phyloP scores from a whole-genome alignment of 139 green algal genomes.

The Haematococcus lacustris region DNA sequence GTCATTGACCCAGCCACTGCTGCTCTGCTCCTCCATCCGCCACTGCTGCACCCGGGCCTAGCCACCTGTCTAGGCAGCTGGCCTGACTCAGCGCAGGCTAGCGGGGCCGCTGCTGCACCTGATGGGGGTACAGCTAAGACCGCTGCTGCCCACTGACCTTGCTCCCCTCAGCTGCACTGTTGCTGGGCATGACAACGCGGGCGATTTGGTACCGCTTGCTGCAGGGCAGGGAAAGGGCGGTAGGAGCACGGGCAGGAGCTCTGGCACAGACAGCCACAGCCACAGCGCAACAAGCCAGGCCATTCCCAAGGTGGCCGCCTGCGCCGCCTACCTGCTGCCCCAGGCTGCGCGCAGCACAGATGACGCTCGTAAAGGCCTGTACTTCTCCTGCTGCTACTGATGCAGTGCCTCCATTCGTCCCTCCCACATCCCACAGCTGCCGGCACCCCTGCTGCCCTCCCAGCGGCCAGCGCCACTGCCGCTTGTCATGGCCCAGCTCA shows the following conservation, averaged over 20 bases:
- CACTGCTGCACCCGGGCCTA: background rate
- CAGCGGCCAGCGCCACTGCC: background rate
- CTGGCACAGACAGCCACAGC: background rate
- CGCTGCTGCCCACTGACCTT: background rate
- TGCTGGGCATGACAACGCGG: background rate
- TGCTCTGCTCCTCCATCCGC: too few relatives aligned
- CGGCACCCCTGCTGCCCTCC: background rate
- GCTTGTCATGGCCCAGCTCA: too few relatives aligned
- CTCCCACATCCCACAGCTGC: background rate
- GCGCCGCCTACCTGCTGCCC: background rate
- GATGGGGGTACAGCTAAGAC: background rate
- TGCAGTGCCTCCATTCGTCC: too few relatives aligned
- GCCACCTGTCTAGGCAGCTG: background rate
- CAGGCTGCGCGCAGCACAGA: background rate
- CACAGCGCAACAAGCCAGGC: background rate
- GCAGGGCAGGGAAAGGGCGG: background rate
- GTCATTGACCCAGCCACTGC: too few relatives aligned
- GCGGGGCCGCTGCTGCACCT: background rate
- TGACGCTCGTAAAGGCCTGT: background rate
- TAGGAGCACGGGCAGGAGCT: background rate
- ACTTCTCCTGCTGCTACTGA: too few relatives aligned
- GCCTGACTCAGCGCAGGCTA: background rate
- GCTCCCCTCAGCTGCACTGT: background rate
- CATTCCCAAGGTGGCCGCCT: background rate
- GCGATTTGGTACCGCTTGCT: constrained; percentile 2